Evolutionary conservation across 768 basidiomycete species (phyloP).

Genomic region (Boletus sp.): DNA sequence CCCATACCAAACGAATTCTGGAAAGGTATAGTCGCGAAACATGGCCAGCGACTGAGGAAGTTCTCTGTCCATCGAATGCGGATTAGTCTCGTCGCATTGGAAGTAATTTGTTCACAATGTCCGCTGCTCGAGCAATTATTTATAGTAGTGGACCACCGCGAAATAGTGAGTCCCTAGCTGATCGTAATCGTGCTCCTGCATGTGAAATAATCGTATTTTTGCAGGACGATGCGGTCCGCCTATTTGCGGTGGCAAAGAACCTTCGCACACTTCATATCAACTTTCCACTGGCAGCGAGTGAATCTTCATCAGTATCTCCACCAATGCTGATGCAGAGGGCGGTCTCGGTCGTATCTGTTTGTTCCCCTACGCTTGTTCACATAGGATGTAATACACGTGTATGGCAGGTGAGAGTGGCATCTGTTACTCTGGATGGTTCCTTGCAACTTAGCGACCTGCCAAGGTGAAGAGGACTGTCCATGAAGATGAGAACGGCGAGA

Average conservation of each 20-base stretch:
- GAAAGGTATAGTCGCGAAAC: constrained; percentile 45
- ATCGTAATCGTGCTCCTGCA: neutral
- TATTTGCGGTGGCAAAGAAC: constrained; percentile 43
- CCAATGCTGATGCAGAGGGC: constrained; percentile 34
- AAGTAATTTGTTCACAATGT: constrained; percentile 55
- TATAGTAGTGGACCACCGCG: constrained; percentile 48
- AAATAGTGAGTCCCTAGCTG: constrained; percentile 39
- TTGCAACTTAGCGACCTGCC: neutral
- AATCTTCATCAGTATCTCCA: constrained; percentile 13
- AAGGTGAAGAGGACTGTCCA: constrained; percentile 48
- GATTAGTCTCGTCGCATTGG: constrained; percentile 49
- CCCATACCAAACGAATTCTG: constrained; percentile 50
- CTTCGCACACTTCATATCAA: constrained; percentile 64
- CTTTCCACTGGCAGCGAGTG: constrained; percentile 34
- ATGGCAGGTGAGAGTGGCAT: constrained; percentile 55
- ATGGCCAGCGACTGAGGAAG: constrained; percentile 49
- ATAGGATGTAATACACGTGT: constrained; percentile 70
- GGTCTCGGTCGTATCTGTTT: constrained; percentile 45
- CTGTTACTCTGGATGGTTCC: neutral
- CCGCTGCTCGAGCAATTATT: constrained; percentile 60
- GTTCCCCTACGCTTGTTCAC: constrained; percentile 51
- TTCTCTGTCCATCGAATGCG: constrained; percentile 68
- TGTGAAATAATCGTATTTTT: neutral
- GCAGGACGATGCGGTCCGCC: constrained; percentile 24
- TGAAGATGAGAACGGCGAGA: constrained; percentile 38